A percentile compares a stretch with the other conserved stretches of the same genome.
These are phyloP conservation scores for Thamnidium elegans DNA, from an alignment of 192 early-diverging fungal genomes.

Conservation along the genomic window DNA sequence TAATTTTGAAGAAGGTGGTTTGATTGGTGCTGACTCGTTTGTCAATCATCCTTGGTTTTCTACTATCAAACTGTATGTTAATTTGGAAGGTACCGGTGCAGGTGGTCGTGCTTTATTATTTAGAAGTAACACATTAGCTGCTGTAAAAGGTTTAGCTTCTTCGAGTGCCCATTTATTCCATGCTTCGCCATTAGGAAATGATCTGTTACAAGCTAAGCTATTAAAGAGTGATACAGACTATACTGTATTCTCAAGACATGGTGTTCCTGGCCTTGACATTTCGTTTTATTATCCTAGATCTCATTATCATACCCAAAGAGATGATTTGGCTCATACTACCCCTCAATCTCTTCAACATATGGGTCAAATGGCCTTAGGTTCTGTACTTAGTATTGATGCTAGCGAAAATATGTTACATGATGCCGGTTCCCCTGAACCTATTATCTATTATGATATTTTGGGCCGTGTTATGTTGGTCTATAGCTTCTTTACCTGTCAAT, in stretches of 20 bases:
- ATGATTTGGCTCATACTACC: slow-evolving; percentile 51
- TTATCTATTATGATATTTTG: slow-evolving; percentile 49
- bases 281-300: slow-evolving; percentile 62
- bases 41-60: slow-evolving; percentile 63
- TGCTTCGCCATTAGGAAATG: slow-evolving; percentile 64
- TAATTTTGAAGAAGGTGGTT: slow-evolving; percentile 66
- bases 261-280: slow-evolving; percentile 65
- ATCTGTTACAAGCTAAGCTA: slow-evolving; percentile 51
- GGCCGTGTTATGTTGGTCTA: slow-evolving; percentile 44
- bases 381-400: slow-evolving; percentile 50
- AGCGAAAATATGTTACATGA: slow-evolving; percentile 35
- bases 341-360: slow-evolving; percentile 58
- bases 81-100: slow-evolving; percentile 70
- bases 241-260: slow-evolving; percentile 55
- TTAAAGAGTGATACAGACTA: slow-evolving; percentile 60
- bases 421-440: slow-evolving; percentile 27
- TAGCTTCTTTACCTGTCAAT: slow-evolving; percentile 23
- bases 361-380: slow-evolving; percentile 54
- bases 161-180: slow-evolving; percentile 50
- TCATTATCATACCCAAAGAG: slow-evolving; percentile 62
- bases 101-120: slow-evolving; percentile 68
- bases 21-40: slow-evolving; percentile 61
- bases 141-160: slow-evolving; percentile 38
- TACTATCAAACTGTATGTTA: slow-evolving; percentile 62
- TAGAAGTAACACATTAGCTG: slow-evolving; percentile 42